Conservation (phyloP, 352 stramenopile genomes). For the Globisporangium cylindrosporum region DNA sequence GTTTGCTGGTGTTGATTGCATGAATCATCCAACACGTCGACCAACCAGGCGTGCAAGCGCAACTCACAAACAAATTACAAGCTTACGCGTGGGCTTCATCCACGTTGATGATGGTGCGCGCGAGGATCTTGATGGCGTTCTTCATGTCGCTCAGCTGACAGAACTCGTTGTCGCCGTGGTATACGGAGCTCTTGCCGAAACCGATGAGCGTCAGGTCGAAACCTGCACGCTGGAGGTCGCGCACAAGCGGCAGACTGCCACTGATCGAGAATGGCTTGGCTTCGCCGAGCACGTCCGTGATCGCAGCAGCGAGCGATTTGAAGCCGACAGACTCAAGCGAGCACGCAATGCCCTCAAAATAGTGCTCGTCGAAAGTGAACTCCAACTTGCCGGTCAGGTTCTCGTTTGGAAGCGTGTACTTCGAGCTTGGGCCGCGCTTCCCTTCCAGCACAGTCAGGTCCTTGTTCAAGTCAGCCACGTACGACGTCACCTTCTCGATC, state of each 20-base stretch:
- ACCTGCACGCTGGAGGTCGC: conserved; percentile 70
- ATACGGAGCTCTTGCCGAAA: conserved; percentile 80
- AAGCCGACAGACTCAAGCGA: conserved; percentile 89
- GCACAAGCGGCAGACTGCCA: conserved; percentile 74
- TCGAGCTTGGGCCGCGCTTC: conserved; percentile 85
- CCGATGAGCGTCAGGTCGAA: conserved; percentile 76
- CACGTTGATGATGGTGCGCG: conserved; percentile 77
- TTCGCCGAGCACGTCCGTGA: conserved; percentile 71
- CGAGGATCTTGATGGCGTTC: conserved; percentile 85
- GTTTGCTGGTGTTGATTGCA: not conserved
- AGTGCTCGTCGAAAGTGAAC: conserved; percentile 77
- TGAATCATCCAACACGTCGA: not conserved
- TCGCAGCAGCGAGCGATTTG: conserved; percentile 79
- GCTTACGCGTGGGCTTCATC: conserved; percentile 28
- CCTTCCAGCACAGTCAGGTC: conserved; percentile 80
- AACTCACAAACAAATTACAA: conserved; percentile 3
- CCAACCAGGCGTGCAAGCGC: not conserved
- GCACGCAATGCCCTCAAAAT: conserved; percentile 92
- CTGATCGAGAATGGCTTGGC: conserved; percentile 91
- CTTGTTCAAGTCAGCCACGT: conserved; percentile 86
- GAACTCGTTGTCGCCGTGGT: conserved; percentile 93
- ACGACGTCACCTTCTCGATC: conserved; percentile 70
- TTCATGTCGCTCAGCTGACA: conserved; percentile 86
- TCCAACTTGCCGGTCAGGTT: conserved; percentile 81
- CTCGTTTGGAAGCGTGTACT: conserved; percentile 88